A percentile compares a stretch with the other conserved stretches of the same genome.
Conservation (phyloP, 2,329 filamentous ascomycete species). For the Colletotrichum sp. region DNA sequence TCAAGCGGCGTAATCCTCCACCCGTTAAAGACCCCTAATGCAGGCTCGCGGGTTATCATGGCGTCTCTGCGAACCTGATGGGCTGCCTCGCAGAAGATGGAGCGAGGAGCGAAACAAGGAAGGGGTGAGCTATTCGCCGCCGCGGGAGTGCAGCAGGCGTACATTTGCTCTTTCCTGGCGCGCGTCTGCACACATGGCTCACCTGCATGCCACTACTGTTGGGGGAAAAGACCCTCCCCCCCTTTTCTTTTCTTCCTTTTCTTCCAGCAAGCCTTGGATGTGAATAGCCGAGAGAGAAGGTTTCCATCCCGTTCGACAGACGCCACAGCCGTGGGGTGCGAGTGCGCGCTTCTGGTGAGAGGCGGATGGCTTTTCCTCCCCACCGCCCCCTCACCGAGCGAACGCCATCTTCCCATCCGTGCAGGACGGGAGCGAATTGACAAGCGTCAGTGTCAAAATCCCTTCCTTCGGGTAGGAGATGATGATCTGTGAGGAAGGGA, state of each 20-base stretch:
- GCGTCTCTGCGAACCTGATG: background rate
- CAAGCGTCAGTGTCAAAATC: background rate
- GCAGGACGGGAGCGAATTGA: background rate
- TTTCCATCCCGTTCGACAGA: background rate
- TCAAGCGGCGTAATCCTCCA: background rate
- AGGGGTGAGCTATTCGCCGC: background rate
- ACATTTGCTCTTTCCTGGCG: background rate
- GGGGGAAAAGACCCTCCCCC: background rate
- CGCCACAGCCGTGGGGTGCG: background rate
- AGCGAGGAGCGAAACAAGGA: background rate
- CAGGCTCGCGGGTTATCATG: background rate
- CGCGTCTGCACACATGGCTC: background rate
- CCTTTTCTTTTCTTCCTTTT: background rate
- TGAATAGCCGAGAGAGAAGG: background rate
- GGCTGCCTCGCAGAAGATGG: background rate
- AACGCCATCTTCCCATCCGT: background rate
- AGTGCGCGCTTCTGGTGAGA: background rate
- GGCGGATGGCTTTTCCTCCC: background rate
- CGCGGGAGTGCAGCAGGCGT: background rate
- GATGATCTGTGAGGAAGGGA: background rate
- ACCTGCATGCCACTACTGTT: background rate
- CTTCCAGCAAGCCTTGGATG: background rate
- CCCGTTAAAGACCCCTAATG: background rate
- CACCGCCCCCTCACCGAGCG: background rate
- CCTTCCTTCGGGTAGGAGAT: background rate